phyloP scores from a whole-genome alignment of 2,329 filamentous ascomycete genomes.

The Cordyceps fumosorosea region DNA sequence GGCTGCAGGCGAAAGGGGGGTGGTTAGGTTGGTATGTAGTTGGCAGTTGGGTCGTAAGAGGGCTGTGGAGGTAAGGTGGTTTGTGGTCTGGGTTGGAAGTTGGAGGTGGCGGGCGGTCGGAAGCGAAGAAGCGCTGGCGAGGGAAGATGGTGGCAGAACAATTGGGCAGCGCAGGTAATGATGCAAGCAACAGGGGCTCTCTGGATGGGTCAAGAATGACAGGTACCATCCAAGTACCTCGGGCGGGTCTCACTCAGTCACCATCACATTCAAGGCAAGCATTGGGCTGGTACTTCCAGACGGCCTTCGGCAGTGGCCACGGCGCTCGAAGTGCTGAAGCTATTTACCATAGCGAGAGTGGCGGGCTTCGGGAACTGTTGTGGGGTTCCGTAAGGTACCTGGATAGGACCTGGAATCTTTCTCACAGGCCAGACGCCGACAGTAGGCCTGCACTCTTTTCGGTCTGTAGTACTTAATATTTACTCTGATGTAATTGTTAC shows the following conservation, averaged over 20 bases:
- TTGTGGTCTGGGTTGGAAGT: too few relatives aligned
- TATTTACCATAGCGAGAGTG: not conserved
- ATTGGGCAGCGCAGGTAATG: not conserved
- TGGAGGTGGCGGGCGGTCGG: slow-evolving; percentile 4
- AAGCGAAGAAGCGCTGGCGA: not conserved
- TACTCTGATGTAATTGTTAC: too few relatives aligned
- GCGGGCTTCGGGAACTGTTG: not conserved
- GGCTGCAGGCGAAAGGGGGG: not conserved
- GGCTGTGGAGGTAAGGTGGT: not conserved
- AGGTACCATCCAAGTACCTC: not conserved
- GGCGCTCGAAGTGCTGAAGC: too few relatives aligned
- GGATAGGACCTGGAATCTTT: not conserved
- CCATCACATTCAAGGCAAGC: not conserved
- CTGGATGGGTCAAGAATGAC: not conserved
- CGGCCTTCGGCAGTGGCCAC: not conserved
- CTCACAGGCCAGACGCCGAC: not conserved
- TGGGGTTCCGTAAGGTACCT: not conserved
- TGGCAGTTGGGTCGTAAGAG: slow-evolving; percentile 1
- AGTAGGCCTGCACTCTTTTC: too few relatives aligned
- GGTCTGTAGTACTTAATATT: too few relatives aligned
- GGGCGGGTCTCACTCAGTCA: not conserved
- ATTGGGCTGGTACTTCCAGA: not conserved
- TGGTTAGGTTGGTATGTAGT: not conserved
- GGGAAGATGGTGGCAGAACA: not conserved
- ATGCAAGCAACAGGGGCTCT: not conserved